Conservation (phyloP, 768 basidiomycete species). For the Amanita jacksonii region DNA sequence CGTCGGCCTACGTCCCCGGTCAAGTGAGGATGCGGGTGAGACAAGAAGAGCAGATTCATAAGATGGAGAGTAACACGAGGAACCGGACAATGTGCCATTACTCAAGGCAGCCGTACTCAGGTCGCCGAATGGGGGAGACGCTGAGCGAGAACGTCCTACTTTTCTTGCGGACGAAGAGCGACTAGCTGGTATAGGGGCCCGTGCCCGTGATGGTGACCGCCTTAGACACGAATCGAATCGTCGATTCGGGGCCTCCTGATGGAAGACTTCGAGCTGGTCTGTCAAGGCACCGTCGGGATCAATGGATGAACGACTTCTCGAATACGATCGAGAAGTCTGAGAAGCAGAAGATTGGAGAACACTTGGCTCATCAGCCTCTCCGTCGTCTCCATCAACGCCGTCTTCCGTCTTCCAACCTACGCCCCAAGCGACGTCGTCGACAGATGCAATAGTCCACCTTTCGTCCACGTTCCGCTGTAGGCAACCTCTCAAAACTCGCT, state of each 20-base stretch:
- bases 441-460: conserved; percentile 75
- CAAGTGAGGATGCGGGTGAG: conserved; percentile 20
- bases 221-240: conserved; percentile 31
- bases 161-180: no score
- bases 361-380: conserved; percentile 13
- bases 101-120: conserved; percentile 12
- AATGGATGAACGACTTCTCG: conserved; percentile 23
- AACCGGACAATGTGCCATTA: conserved; percentile 16
- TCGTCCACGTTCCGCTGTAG: conserved; percentile 49
- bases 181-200: no score
- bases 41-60: conserved; percentile 18
- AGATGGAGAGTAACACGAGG: conserved; percentile 18
- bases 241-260: conserved; percentile 25
- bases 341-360: conserved; percentile 4
- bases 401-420: conserved; percentile 60
- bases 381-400: conserved; percentile 23
- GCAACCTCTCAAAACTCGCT: conserved; percentile 71
- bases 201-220: conserved; percentile 42
- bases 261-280: no score
- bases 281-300: conserved; percentile 5
- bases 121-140: conserved; percentile 16
- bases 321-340: conserved; percentile 14
- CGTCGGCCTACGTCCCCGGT: conserved; percentile 25
- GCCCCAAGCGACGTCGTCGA: conserved; percentile 75
- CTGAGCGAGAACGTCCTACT: conserved; percentile 25